These are phyloP conservation scores for Grammothele lineata DNA, from an alignment of 768 basidiomycete species.

Conservation along the genomic window DNA sequence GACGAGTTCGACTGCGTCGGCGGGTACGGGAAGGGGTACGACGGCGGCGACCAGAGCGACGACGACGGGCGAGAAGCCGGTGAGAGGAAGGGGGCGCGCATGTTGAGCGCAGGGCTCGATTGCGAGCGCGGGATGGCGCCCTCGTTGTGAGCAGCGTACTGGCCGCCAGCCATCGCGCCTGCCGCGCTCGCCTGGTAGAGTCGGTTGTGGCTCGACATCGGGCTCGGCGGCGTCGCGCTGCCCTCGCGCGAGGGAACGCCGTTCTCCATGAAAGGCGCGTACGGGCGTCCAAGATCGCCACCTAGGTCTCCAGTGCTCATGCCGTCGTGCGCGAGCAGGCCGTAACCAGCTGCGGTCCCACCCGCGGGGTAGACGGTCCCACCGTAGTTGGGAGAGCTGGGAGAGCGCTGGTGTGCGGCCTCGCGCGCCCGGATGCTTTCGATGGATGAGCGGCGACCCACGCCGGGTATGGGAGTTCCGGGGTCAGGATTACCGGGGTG, in stretches of 20 bases:
- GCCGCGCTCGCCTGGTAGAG: slow-evolving; percentile 46
- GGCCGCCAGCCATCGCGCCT: slow-evolving; percentile 31
- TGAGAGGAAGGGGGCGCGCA: slow-evolving; percentile 67
- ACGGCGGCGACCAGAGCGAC: slow-evolving; percentile 58
- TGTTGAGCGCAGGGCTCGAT: slow-evolving; percentile 40
- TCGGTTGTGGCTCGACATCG: slow-evolving; percentile 18
- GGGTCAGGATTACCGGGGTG: slow-evolving; percentile 68
- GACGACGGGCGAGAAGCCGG: slow-evolving; percentile 65
- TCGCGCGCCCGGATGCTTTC: slow-evolving; percentile 17
- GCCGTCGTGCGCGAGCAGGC: slow-evolving; percentile 11
- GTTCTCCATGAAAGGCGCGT: slow-evolving; percentile 46
- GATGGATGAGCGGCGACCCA: slow-evolving; percentile 37
- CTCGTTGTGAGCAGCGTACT: slow-evolving; percentile 11
- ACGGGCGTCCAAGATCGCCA: slow-evolving; percentile 29
- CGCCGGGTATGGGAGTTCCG: slow-evolving; percentile 36
- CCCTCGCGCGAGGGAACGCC: slow-evolving; percentile 23
- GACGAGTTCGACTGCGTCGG: slow-evolving; percentile 7
- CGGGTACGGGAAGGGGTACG: slow-evolving; percentile 30
- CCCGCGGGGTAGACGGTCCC: slow-evolving; percentile 19
- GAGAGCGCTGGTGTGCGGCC: slow-evolving; percentile 4
- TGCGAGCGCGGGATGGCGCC: slow-evolving; percentile 34
- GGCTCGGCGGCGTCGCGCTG: slow-evolving; percentile 16
- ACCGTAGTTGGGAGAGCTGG: slow-evolving; percentile 5
- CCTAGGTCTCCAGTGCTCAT: slow-evolving; percentile 10
- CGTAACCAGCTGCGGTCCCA: slow-evolving; percentile 11